These are phyloP conservation scores for Saturnispora sekii DNA, from an alignment of 805 yeast species.

Conservation along the genomic window DNA sequence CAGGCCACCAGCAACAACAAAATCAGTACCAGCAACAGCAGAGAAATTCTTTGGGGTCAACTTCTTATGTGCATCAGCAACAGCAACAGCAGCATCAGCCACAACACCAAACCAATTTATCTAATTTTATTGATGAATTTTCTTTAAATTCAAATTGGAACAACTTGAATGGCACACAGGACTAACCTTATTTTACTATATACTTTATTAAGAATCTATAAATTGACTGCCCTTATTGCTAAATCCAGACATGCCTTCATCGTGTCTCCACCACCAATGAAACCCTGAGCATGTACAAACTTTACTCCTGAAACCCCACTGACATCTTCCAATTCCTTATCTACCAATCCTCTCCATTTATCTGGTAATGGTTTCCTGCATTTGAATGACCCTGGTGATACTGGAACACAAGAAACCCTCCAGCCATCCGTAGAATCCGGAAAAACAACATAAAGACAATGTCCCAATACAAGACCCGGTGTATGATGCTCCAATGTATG, in stretches of 20 bases:
- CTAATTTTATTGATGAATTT: conserved; percentile 5
- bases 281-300: conserved; percentile 91
- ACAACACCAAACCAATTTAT: neutral
- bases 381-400: conserved; percentile 60
- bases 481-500: conserved; percentile 8
- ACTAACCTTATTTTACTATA: conserved; percentile 1
- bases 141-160: conserved; percentile 7
- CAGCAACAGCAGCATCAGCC: conserved; percentile 3
- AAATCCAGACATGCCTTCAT: conserved; percentile 39
- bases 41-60: conserved; percentile 8
- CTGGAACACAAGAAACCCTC: conserved; percentile 85
- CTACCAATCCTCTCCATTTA: conserved; percentile 87
- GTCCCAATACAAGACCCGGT: conserved; percentile 23
- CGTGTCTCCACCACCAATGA: conserved; percentile 86
- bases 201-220: conserved; percentile 1
- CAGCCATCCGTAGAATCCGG: conserved; percentile 59
- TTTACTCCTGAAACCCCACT: conserved; percentile 76
- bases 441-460: conserved; percentile 68
- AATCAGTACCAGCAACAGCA: neutral
- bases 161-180: neutral
- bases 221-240: conserved; percentile 9
- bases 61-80: conserved; percentile 1
- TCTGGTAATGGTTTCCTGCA: conserved; percentile 82
- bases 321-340: conserved; percentile 57
- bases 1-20: neutral